Percentiles rank a stretch among this genome's conserved stretches.
Evolutionary conservation across 148 eudicot species (phyloP).

Genomic region (Fagopyrum tataricum): DNA sequence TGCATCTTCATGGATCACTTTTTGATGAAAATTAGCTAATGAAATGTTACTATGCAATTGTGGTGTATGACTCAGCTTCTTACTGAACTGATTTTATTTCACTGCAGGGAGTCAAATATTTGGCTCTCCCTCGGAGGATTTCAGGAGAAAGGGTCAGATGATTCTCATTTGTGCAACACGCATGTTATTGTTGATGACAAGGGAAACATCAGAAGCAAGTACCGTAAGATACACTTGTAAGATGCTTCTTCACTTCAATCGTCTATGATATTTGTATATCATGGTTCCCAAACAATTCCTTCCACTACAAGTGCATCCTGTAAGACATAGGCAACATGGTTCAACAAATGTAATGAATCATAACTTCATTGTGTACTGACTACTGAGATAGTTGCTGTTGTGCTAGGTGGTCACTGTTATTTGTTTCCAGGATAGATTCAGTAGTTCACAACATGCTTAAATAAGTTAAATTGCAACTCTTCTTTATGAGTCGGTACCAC

Average conservation of each 20-base stretch:
- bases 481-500: neutral
- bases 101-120: conserved; percentile 67
- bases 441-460: neutral
- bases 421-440: neutral
- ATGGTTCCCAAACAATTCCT: neutral
- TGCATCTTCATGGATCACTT: neutral
- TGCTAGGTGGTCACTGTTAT: neutral
- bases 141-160: conserved; percentile 82
- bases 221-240: conserved; percentile 78
- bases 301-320: neutral
- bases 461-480: neutral
- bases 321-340: neutral
- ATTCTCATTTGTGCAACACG: conserved; percentile 73
- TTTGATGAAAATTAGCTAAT: neutral
- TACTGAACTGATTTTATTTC: neutral
- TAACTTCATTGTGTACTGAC: neutral
- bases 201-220: conserved; percentile 65
- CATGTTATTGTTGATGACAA: conserved; percentile 80
- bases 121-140: conserved; percentile 97
- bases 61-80: neutral
- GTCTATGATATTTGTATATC: neutral
- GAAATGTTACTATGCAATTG: neutral
- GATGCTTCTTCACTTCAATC: conserved; percentile 20
- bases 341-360: neutral
- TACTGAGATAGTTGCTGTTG: neutral